A percentile compares a stretch with the other conserved stretches of the same genome.
These are phyloP conservation scores for Pichia phayaonensis DNA, from an alignment of 805 yeast species.

Conservation along the genomic window DNA sequence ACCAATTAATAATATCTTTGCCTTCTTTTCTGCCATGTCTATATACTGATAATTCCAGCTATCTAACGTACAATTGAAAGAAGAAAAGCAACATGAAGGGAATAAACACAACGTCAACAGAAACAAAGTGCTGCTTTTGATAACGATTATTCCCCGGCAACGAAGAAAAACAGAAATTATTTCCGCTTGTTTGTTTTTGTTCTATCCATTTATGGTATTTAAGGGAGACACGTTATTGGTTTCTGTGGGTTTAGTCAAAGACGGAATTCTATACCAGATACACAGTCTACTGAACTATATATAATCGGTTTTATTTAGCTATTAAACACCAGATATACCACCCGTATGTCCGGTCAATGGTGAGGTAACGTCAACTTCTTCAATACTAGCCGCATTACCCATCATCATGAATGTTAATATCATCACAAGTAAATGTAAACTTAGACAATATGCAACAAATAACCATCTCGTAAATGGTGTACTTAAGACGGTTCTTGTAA, in stretches of 20 bases:
- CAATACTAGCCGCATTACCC: conserved; percentile 12
- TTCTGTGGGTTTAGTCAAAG: too few relatives aligned
- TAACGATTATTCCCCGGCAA: too few relatives aligned
- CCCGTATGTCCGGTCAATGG: conserved; percentile 21
- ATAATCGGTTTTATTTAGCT: too few relatives aligned
- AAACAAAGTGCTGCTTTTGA: too few relatives aligned
- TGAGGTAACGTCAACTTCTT: not conserved
- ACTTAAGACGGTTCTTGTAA: conserved; percentile 69
- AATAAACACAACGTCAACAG: too few relatives aligned
- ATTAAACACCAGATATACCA: conserved; percentile 15
- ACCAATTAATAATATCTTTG: conserved; percentile 42
- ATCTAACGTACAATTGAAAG: too few relatives aligned
- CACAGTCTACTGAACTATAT: not conserved
- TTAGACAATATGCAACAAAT: conserved; percentile 65
- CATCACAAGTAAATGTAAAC: conserved; percentile 69
- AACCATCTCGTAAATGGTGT: conserved; percentile 65
- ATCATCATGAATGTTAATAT: conserved; percentile 49
- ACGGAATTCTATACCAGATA: too few relatives aligned
- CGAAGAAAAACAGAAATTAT: too few relatives aligned
- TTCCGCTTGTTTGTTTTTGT: too few relatives aligned
- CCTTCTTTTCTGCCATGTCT: not conserved
- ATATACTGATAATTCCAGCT: not conserved
- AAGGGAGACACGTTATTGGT: too few relatives aligned
- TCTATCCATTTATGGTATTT: too few relatives aligned
- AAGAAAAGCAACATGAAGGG: too few relatives aligned